These are phyloP conservation scores for Stevia rebaudiana DNA, from an alignment of 140 eudicot genomes.

Conservation along the genomic window DNA sequence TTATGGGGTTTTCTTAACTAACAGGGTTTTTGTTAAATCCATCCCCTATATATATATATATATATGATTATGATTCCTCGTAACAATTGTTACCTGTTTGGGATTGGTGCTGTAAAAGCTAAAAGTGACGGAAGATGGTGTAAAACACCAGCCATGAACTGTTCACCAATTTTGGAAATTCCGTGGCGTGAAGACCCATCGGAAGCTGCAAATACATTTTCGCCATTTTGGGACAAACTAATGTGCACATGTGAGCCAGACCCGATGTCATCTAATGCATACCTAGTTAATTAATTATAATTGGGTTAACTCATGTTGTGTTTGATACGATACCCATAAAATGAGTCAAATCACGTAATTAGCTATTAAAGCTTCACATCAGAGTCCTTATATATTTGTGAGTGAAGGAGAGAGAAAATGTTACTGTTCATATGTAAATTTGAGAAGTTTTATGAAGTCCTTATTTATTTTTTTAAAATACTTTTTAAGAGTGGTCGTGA, in stretches of 20 bases:
- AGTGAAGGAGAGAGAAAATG: too few relatives aligned
- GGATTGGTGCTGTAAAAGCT: conserved; percentile 94
- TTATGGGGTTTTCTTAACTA: too few relatives aligned
- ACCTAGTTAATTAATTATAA: conserved; percentile 32
- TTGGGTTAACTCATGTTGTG: not conserved
- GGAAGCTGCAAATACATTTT: conserved; percentile 72
- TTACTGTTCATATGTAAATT: too few relatives aligned
- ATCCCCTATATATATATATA: not conserved
- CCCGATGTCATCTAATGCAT: conserved; percentile 67
- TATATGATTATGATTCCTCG: not conserved
- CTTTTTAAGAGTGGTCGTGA: too few relatives aligned
- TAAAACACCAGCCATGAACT: conserved; percentile 93
- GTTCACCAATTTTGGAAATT: conserved; percentile 74
- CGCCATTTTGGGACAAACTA: conserved; percentile 76
- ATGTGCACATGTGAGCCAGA: conserved; percentile 97
- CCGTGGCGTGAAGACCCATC: conserved; percentile 55
- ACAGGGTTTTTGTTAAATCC: too few relatives aligned
- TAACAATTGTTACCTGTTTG: conserved; percentile 57
- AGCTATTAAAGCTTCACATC: too few relatives aligned
- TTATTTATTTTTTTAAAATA: too few relatives aligned
- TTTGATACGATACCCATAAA: not conserved
- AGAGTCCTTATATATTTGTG: too few relatives aligned
- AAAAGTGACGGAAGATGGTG: conserved; percentile 89
- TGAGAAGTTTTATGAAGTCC: too few relatives aligned
- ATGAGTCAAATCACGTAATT: not conserved